phyloP scores from a whole-genome alignment of 2,329 filamentous ascomycete species.

The Calonectria hongkongensis region DNA sequence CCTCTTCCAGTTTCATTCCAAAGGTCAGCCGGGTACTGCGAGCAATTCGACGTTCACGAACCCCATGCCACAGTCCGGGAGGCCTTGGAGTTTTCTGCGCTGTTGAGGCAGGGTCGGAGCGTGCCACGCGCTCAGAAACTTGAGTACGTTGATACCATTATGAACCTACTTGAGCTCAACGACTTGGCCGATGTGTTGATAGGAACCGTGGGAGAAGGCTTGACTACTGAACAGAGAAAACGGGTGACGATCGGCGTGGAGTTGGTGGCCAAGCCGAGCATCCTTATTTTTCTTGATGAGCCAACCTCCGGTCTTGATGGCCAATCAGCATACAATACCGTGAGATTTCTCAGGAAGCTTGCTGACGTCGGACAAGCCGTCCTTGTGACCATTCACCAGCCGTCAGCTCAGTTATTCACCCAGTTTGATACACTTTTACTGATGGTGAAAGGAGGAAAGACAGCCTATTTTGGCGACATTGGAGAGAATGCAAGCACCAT shows the following conservation, averaged over 20 bases:
- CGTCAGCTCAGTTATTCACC: background rate
- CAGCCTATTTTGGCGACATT: background rate
- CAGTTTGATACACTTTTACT: background rate
- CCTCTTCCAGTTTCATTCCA: constrained; percentile 83
- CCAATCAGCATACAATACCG: background rate
- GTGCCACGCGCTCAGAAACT: background rate
- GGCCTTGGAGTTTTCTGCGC: background rate
- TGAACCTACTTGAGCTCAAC: background rate
- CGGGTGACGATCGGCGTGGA: background rate
- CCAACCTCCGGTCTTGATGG: background rate
- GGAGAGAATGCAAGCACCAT: background rate
- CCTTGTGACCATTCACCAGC: background rate
- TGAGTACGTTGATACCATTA: background rate
- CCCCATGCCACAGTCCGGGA: constrained; percentile 77
- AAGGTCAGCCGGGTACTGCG: constrained; percentile 81
- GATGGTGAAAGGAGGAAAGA: background rate
- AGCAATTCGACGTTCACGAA: constrained; percentile 80
- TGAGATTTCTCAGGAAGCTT: background rate
- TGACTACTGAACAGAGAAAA: background rate
- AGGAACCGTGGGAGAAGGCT: too few species aligned
- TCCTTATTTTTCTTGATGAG: background rate
- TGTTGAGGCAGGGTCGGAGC: background rate
- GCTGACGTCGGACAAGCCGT: background rate
- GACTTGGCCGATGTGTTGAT: background rate
- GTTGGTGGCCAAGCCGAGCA: background rate